These are phyloP conservation scores for Leishmania amazonensis DNA, from an alignment of 208 protist species.

Conservation along the genomic window DNA sequence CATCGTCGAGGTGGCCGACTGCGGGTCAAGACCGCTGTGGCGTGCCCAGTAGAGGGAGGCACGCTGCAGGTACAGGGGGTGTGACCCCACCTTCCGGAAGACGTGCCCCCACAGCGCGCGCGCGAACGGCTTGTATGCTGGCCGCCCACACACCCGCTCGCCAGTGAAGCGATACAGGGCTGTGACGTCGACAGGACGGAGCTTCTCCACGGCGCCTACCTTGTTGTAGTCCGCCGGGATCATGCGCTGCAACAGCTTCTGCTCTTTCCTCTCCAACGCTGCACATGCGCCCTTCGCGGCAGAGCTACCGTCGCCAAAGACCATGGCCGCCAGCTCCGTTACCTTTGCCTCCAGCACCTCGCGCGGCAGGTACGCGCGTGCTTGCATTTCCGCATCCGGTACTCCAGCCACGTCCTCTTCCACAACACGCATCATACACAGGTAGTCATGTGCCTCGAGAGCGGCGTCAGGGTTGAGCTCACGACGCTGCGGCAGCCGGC, in stretches of 20 bases:
- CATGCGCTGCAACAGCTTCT: slow-evolving; percentile 74
- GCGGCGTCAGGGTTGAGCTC: slow-evolving; percentile 72
- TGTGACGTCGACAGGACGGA: slow-evolving; percentile 81
- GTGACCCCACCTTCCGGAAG: slow-evolving; percentile 82
- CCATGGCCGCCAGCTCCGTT: slow-evolving; percentile 43
- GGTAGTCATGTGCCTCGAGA: slow-evolving; percentile 75
- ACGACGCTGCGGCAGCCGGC: slow-evolving; percentile 58
- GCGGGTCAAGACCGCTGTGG: slow-evolving; percentile 62
- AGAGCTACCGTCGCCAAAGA: slow-evolving; percentile 29
- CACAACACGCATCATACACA: slow-evolving; percentile 91
- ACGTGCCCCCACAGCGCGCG: slow-evolving; percentile 75
- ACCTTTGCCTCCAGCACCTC: slow-evolving; percentile 61
- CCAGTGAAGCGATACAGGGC: slow-evolving; percentile 79
- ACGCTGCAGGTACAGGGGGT: slow-evolving; percentile 70
- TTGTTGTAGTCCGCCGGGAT: slow-evolving; percentile 74
- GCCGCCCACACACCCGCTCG: slow-evolving; percentile 54
- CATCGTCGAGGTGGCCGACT: slow-evolving; percentile 52
- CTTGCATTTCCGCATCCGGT: slow-evolving; percentile 78
- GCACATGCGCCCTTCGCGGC: slow-evolving; percentile 8
- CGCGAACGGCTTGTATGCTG: slow-evolving; percentile 58
- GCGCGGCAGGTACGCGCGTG: slow-evolving; percentile 70
- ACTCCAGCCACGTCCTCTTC: slow-evolving; percentile 71
- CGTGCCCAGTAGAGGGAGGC: slow-evolving; percentile 88
- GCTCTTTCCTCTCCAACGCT: slow-evolving; percentile 76
- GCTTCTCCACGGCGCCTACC: slow-evolving; percentile 76